Base-by-base conservation (phyloP, 2,329 filamentous ascomycete species). In the Neophaeococcomyces mojaviensis region DNA sequence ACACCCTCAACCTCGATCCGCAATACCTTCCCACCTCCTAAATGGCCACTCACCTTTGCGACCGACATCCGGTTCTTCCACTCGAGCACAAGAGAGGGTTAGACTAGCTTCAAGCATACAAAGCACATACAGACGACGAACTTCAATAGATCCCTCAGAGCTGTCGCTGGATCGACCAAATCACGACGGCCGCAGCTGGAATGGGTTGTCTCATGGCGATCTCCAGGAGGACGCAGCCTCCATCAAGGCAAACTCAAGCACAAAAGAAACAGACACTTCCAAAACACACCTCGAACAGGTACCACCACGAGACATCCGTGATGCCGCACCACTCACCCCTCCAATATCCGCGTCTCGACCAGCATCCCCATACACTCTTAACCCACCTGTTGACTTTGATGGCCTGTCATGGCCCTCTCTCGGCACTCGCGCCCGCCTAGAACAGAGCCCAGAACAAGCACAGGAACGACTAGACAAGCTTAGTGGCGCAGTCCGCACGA, bases 401-500 rank as follows among this genome's bases (percentile, higher is more conserved):
- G 71, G 71, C 31, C 62, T 74, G 20, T 73, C 69, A 52, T 74
- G 71, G 71, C 71, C 71, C 32, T 72, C 70, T 54, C 65, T 68
- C 22, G 71, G 71, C 43, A 74, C 71, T 13, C 64, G 70, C 45
- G 66, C 65, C 52, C 67, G 77, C 38, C 68, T 77, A 48, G 77
- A 79, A 51, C 73, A 76, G 2, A 76, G 72, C 2, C 73, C 77
- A 1, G 73, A 78, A 55, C 68, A 82, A 57, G 77, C 75, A 36
- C 69, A 74, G 48, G 71, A 73, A 51, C 69, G 78, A 9, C 64
- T 81, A 15, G 62, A 74, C 55, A 82, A 81, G 62, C 68, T 83
- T n/a, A 70, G 77, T 1, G 77, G 77, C 36, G 79, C 79, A 36
- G 76, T 82, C 12, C 67, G 71, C 43, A 83, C 79, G 1, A 79